Evolutionary conservation across 2,329 filamentous ascomycete species (phyloP).

Genomic region (Pseudomassariella vexata): DNA sequence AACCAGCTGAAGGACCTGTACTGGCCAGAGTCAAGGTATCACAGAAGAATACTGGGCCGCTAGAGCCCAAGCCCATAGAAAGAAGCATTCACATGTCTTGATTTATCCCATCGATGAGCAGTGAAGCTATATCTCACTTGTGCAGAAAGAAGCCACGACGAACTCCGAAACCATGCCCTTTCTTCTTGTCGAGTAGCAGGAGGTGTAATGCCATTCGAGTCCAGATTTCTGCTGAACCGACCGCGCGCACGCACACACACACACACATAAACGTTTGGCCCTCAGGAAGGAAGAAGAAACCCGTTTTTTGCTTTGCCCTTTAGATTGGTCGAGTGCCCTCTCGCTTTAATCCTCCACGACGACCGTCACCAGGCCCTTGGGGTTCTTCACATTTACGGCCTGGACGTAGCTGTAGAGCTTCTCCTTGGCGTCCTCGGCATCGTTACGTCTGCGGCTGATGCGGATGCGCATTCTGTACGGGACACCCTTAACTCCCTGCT

Average conservation of each 20-base stretch:
- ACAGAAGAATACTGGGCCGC: too few species aligned
- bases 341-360: conserved; percentile 69
- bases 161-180: conserved; percentile 12
- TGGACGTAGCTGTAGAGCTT: conserved; percentile 99
- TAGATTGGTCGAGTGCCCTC: conserved; percentile 8
- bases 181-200: too few species aligned
- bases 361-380: conserved; percentile 92
- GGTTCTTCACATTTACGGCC: conserved; percentile 98
- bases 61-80: too few species aligned
- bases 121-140: conserved; percentile 11
- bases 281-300: conserved; percentile 7
- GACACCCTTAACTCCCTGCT: conserved; percentile 97
- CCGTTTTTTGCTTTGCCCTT: conserved; percentile 19
- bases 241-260: too few species aligned
- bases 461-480: conserved; percentile 95
- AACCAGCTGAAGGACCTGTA: too few species aligned
- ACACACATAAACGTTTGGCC: conserved; percentile 4
- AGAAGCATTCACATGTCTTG: conserved; percentile 7
- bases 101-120: conserved; percentile 7
- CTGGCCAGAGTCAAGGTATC: too few species aligned
- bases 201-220: too few species aligned
- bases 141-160: conserved; percentile 9
- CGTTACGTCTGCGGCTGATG: conserved; percentile 99
- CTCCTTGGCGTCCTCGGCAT: conserved; percentile 99
- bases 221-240: too few species aligned